These are phyloP conservation scores for Exophiala xenobiotica DNA, from an alignment of 2,329 filamentous ascomycete species.

Conservation along the genomic window DNA sequence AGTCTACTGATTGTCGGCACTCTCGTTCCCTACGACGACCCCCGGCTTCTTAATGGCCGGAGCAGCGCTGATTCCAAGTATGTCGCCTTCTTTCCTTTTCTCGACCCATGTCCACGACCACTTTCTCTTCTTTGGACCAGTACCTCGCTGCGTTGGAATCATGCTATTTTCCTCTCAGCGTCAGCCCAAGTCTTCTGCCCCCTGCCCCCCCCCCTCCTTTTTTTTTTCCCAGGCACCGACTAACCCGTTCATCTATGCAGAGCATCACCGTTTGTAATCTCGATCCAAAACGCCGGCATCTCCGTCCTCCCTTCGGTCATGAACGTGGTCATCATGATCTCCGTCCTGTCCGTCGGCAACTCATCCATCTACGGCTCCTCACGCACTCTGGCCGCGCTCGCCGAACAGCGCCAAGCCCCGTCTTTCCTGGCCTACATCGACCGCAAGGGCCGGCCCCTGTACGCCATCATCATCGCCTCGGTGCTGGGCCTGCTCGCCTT, in stretches of 20 bases:
- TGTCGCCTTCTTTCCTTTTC: slow-evolving; percentile 1
- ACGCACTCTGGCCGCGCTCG: slow-evolving; percentile 57
- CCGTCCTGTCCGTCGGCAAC: slow-evolving; percentile 60
- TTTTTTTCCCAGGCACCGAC: too few relatives aligned
- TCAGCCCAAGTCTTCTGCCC: too few relatives aligned
- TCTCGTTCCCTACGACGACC: slow-evolving; percentile 43
- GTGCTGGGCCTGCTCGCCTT: slow-evolving; percentile 44
- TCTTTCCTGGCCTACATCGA: slow-evolving; percentile 48
- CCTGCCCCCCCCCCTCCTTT: too few relatives aligned
- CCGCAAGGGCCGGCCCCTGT: slow-evolving; percentile 46
- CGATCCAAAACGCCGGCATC: slow-evolving; percentile 61
- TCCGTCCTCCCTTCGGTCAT: slow-evolving; percentile 62
- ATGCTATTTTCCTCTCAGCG: too few relatives aligned
- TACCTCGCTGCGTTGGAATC: too few relatives aligned
- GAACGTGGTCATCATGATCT: slow-evolving; percentile 65
- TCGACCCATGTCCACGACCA: too few relatives aligned
- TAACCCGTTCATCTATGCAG: slow-evolving; percentile 2
- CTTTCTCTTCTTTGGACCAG: too few relatives aligned
- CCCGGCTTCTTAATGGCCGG: slow-evolving; percentile 41
- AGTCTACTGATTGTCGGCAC: slow-evolving; percentile 48
- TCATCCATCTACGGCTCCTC: slow-evolving; percentile 59
- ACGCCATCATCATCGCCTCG: slow-evolving; percentile 42
- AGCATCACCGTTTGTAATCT: slow-evolving; percentile 66
- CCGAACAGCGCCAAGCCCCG: slow-evolving; percentile 47
- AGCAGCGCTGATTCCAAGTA: slow-evolving; percentile 40